A percentile compares a stretch with the other conserved stretches of the same genome.
Evolutionary conservation across 1,284 basidiomycete species (phyloP).

Genomic region (Cryptococcus sp.): DNA sequence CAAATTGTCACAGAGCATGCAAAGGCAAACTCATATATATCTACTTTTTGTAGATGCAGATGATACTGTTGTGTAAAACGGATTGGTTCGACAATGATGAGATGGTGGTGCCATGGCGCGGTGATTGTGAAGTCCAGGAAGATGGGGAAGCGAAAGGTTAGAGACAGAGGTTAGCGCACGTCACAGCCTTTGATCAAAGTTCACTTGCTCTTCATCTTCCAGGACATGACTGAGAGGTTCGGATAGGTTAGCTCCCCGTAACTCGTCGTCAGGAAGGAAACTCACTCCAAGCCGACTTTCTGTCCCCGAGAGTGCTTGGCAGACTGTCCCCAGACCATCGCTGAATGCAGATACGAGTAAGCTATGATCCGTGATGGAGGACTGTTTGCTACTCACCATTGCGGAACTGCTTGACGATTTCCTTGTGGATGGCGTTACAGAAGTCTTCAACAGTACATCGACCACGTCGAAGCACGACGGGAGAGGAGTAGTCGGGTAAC

Average conservation of each 20-base stretch:
- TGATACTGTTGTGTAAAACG: slow-evolving; percentile 32
- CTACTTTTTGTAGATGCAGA: slow-evolving; percentile 50
- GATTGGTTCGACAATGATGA: background rate
- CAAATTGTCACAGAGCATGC: too few relatives aligned
- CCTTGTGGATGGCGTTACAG: slow-evolving; percentile 64
- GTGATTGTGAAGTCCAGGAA: background rate
- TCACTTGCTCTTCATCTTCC: slow-evolving; percentile 74
- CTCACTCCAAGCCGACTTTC: slow-evolving; percentile 81
- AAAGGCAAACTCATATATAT: too few relatives aligned
- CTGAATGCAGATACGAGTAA: slow-evolving; percentile 53
- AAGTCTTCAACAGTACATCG: slow-evolving; percentile 80
- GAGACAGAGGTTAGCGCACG: background rate
- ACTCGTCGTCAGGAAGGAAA: slow-evolving; percentile 8
- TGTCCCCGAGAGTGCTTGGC: slow-evolving; percentile 96
- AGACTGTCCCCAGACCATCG: slow-evolving; percentile 57
- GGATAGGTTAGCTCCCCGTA: slow-evolving; percentile 3
- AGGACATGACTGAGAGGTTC: slow-evolving; percentile 61
- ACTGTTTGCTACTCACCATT: slow-evolving; percentile 24
- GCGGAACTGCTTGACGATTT: slow-evolving; percentile 54
- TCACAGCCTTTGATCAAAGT: background rate
- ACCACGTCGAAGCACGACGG: slow-evolving; percentile 66
- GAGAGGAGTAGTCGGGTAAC: slow-evolving; percentile 78
- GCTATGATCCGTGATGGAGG: background rate
- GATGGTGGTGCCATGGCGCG: background rate
- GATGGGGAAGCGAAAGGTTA: background rate